Conservation (phyloP, 352 stramenopile genomes). For the Pythium plurisporium region DNA sequence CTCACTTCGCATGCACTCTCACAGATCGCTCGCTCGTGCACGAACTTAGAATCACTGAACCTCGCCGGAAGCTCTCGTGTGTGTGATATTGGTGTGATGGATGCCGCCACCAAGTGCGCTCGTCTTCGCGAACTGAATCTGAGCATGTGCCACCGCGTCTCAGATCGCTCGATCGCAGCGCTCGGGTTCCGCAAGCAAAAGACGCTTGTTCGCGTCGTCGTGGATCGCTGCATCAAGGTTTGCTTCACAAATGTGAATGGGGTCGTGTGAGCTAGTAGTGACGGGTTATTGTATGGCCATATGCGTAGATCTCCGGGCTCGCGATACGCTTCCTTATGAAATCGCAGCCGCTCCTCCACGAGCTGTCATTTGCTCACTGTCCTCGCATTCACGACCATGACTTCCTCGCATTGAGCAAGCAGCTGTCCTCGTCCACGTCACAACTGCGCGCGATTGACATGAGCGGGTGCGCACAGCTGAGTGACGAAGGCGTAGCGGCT, state of each 20-base stretch:
- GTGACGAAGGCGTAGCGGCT: constrained; percentile 37
- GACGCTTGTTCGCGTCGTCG: constrained; percentile 32
- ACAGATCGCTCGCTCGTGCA: no score
- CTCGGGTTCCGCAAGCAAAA: constrained; percentile 37
- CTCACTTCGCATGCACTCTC: no score
- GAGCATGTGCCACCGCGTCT: constrained; percentile 75
- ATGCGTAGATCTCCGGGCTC: constrained; percentile 46
- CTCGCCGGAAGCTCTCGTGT: constrained; percentile 74
- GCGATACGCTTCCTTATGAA: constrained; percentile 54
- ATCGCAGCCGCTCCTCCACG: constrained; percentile 38
- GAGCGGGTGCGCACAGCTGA: constrained; percentile 44
- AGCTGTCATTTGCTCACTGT: constrained; percentile 61
- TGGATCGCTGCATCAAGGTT: constrained; percentile 70
- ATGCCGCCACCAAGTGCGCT: constrained; percentile 46
- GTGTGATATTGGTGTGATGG: constrained; percentile 70
- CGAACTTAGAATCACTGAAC: constrained; percentile 45
- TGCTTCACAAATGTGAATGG: neutral
- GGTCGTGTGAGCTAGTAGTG: no score
- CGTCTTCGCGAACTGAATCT: constrained; percentile 62
- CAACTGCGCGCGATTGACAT: constrained; percentile 30
- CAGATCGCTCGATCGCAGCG: constrained; percentile 55
- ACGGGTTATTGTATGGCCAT: no score
- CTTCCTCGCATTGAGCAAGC: constrained; percentile 22
- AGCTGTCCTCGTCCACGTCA: neutral
- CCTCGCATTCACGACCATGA: constrained; percentile 49